Percentiles rank a stretch among this genome's conserved stretches.
phyloP scores from a whole-genome alignment of 2,329 filamentous ascomycete species.

The Colletotrichum truncatum region DNA sequence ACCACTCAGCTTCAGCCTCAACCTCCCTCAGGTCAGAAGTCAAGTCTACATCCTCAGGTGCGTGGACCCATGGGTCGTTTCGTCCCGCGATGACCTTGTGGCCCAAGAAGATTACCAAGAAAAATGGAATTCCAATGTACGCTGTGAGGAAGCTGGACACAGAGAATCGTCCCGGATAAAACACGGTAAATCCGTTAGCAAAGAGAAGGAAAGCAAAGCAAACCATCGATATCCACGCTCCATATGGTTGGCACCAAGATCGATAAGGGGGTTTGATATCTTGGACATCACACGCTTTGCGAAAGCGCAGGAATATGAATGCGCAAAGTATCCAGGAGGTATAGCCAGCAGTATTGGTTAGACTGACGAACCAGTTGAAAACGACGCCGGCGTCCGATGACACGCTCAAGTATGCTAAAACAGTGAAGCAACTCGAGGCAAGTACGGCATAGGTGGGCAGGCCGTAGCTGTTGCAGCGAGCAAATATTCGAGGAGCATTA shows the following conservation, averaged over 20 bases:
- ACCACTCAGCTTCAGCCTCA: conserved; percentile 1
- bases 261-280: conserved; percentile 40
- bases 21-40: not conserved
- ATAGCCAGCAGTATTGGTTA: conserved; percentile 60
- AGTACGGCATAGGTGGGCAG: conserved; percentile 37
- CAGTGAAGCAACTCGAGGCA: conserved; percentile 64
- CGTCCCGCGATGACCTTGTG: conserved; percentile 44
- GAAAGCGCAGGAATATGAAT: conserved; percentile 67
- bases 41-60: not conserved
- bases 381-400: conserved; percentile 67
- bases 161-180: conserved; percentile 67
- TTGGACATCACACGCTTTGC: conserved; percentile 55
- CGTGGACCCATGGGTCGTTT: not conserved
- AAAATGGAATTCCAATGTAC: conserved; percentile 72
- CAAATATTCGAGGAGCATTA: conserved; percentile 60
- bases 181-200: conserved; percentile 70
- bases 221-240: conserved; percentile 1
- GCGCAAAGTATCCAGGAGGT: conserved; percentile 64
- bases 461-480: conserved; percentile 3
- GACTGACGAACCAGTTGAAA: conserved; percentile 68
- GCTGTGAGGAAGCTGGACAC: conserved; percentile 67
- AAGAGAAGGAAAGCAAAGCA: not conserved
- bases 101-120: conserved; percentile 52
- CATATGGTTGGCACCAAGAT: conserved; percentile 10
- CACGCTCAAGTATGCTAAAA: conserved; percentile 70